Conservation (phyloP, 2,329 filamentous ascomycete species). For the Hypocrella siamensis region DNA sequence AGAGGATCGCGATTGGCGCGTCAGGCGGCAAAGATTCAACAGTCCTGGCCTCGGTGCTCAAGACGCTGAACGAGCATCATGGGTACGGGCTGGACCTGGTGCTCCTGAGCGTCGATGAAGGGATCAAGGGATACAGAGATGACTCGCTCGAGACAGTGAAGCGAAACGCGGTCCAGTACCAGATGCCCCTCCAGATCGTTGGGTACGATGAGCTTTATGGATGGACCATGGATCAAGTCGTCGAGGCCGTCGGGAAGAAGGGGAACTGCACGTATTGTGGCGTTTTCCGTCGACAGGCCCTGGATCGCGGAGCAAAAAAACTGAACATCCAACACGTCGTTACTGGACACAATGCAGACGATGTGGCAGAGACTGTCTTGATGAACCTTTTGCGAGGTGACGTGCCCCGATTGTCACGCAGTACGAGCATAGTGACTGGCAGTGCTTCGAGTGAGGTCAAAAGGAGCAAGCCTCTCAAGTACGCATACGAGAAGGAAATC, state of each 20-base stretch:
- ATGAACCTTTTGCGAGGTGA: conserved; percentile 95
- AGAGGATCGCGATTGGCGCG: conserved; percentile 84
- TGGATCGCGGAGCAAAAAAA: conserved; percentile 81
- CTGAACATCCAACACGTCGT: conserved; percentile 85
- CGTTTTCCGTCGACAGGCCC: conserved; percentile 83
- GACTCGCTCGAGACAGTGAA: conserved; percentile 95
- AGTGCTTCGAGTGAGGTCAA: conserved; percentile 74
- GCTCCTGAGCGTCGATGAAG: conserved; percentile 86
- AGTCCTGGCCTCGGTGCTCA: conserved; percentile 84
- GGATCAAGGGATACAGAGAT: conserved; percentile 92
- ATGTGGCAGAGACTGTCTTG: conserved; percentile 90
- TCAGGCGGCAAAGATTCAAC: conserved; percentile 97
- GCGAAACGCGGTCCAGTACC: conserved; percentile 79
- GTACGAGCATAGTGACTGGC: conserved; percentile 78
- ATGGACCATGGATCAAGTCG: conserved; percentile 99
- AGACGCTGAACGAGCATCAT: conserved; percentile 83
- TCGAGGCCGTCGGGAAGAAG: conserved; percentile 91
- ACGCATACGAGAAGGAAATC: conserved; percentile 98
- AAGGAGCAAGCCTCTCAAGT: conserved; percentile 91
- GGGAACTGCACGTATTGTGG: conserved; percentile 99
- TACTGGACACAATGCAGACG: conserved; percentile 94
- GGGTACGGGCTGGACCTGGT: conserved; percentile 75
- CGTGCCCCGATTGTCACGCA: conserved; percentile 69
- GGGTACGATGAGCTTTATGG: conserved; percentile 91
- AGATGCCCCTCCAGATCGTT: conserved; percentile 81